Evolutionary conservation across 2,329 filamentous ascomycete species (phyloP), one percentile per base, ranked within the genome.

Genomic region (Fusarium sp.): DNA sequence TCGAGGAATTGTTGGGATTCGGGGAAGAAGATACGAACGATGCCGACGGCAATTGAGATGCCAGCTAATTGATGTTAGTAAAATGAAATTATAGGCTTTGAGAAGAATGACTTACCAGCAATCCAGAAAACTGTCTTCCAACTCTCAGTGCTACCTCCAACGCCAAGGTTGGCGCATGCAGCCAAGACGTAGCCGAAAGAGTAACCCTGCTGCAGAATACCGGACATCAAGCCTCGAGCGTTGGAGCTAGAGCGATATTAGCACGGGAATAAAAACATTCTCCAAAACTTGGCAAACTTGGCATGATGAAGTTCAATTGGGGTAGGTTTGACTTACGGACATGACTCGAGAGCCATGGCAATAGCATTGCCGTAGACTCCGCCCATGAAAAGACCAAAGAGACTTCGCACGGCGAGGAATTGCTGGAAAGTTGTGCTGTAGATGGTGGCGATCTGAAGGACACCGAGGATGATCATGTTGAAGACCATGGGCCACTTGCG

Each of bases 401-500:
- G 81, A 68, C 89, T 89, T 55, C 93, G 86, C 2, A 94, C 92
- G 13, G 89, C 92, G n/a, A 94, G 83, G 80, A 95, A 95, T 75
- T 93, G 88, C 60, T 87, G 80, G 79, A 94, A 96, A 0, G 91
- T 94, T 0, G 80, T 76, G 78, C 89, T 88, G 82, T 94, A 96
- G 74, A 94, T 94, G 22, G 94, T 96, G 29, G 90, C 93, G 65
- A 94, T 88, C 79, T 93, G 89, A 7, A 92, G 82, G 27, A 90
- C 72, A 46, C 90, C 90, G 7, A 93, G 85, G 29, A 94, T 82
- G 65, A 94, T 84, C 89, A 95, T 93, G 84, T 95, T 95, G 75
- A 89, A 75, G 13, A 95, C 91, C 91, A 95, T 93, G 47, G 93
- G 93, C 91, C 92, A 94, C 82, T 95, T 95, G 61, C 93, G 89